Evolutionary conservation across 2,329 filamentous ascomycete species (phyloP).

Genomic region (Sarocladium strictum): DNA sequence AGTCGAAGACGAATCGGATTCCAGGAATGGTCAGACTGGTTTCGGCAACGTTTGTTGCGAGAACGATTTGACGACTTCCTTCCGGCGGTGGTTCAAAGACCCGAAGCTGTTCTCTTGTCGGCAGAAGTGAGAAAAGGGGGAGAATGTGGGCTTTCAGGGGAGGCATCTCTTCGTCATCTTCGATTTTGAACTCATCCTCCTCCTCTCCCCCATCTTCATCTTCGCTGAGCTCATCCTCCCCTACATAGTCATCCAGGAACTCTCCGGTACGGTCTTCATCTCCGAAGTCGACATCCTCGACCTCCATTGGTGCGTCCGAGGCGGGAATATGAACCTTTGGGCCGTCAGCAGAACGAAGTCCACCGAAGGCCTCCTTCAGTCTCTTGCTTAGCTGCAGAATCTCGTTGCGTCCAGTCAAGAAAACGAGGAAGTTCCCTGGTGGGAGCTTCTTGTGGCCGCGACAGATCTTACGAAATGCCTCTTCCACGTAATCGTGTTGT

Average conservation of each 20-base stretch:
- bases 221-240: conserved; percentile 39
- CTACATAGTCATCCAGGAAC: conserved; percentile 53
- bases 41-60: conserved; percentile 95
- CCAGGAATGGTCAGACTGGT: conserved; percentile 96
- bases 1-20: conserved; percentile 93
- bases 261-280: conserved; percentile 53
- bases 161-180: conserved; percentile 54
- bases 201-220: conserved; percentile 52
- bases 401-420: conserved; percentile 89
- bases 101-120: conserved; percentile 82
- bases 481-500: conserved; percentile 81
- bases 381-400: conserved; percentile 78
- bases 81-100: conserved; percentile 85
- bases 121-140: conserved; percentile 89
- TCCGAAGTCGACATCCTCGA: conserved; percentile 82
- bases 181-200: conserved; percentile 63
- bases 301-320: conserved; percentile 71
- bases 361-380: conserved; percentile 62
- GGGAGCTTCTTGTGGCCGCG: conserved; percentile 86
- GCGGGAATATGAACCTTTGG: conserved; percentile 71
- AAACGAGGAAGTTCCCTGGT: conserved; percentile 85
- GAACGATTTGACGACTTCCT: conserved; percentile 75
- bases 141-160: conserved; percentile 76
- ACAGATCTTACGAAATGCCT: conserved; percentile 80
- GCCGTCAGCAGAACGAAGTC: conserved; percentile 48